Conservation (phyloP, 2,329 filamentous ascomycete species). For the Emmonsiellopsis sp. region DNA sequence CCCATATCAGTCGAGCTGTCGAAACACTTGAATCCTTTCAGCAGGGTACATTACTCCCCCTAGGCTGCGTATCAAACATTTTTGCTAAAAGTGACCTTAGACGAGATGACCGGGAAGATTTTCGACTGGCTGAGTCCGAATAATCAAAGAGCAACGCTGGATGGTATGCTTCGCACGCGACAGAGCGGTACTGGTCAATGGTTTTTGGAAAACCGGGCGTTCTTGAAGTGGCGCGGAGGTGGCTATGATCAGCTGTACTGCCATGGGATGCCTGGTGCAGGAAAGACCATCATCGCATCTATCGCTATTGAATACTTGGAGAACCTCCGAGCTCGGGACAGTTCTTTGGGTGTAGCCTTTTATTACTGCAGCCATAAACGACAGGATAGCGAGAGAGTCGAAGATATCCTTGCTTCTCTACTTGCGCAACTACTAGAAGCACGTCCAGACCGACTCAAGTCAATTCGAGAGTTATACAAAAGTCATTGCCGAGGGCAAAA, state of each 20-base stretch:
- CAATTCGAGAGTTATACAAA: slow-evolving; percentile 7
- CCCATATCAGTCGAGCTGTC: no score
- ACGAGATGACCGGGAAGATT: no score
- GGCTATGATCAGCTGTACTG: slow-evolving; percentile 32
- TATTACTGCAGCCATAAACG: slow-evolving; percentile 37
- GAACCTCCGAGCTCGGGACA: slow-evolving; percentile 10
- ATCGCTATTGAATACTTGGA: slow-evolving; percentile 33
- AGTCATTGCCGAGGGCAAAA: neutral
- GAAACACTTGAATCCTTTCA: no score
- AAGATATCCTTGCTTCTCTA: slow-evolving; percentile 21
- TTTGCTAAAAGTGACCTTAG: no score
- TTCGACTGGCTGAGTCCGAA: no score
- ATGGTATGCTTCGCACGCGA: neutral
- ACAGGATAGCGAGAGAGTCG: slow-evolving; percentile 30
- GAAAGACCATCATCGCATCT: slow-evolving; percentile 41
- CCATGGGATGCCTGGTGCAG: slow-evolving; percentile 40
- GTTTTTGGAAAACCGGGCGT: neutral
- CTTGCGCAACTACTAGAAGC: slow-evolving; percentile 11
- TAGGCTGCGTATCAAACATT: no score
- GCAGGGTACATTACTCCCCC: no score
- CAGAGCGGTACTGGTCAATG: neutral
- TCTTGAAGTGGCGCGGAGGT: neutral
- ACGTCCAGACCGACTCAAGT: neutral
- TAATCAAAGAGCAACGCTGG: neutral
- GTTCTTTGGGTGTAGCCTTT: slow-evolving; percentile 30